These are phyloP conservation scores for Oryza officinalis DNA, from an alignment of 176 grass and related monocot species.

Conservation along the genomic window DNA sequence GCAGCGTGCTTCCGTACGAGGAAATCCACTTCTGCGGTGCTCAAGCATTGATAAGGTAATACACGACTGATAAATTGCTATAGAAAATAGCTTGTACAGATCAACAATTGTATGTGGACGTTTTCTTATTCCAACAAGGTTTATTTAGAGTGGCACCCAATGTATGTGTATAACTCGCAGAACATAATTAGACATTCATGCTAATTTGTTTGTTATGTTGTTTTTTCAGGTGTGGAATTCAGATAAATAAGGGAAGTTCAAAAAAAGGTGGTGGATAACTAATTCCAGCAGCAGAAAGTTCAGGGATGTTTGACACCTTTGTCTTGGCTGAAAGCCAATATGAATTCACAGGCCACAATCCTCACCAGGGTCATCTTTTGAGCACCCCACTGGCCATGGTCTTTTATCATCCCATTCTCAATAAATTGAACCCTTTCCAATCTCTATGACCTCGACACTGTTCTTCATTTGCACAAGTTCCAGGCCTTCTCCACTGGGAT, in stretches of 20 bases:
- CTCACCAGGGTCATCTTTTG: neutral
- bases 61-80: neutral
- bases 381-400: neutral
- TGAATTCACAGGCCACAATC: neutral
- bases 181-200: neutral
- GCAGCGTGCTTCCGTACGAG: conserved; percentile 14
- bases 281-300: neutral
- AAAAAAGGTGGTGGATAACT: neutral
- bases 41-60: conserved; percentile 22
- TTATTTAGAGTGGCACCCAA: neutral
- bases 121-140: neutral
- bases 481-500: neutral
- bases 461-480: neutral
- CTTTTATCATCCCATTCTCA: neutral
- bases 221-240: conserved; percentile 27
- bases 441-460: neutral
- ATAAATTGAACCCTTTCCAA: neutral
- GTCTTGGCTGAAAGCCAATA: neutral
- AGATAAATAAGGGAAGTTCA: neutral
- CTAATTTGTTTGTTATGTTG: neutral
- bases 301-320: neutral
- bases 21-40: neutral
- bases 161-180: neutral
- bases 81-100: neutral
- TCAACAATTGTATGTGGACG: neutral